phyloP scores from a whole-genome alignment of 73 alveolate species.

The Paramecium tetraurelia region DNA sequence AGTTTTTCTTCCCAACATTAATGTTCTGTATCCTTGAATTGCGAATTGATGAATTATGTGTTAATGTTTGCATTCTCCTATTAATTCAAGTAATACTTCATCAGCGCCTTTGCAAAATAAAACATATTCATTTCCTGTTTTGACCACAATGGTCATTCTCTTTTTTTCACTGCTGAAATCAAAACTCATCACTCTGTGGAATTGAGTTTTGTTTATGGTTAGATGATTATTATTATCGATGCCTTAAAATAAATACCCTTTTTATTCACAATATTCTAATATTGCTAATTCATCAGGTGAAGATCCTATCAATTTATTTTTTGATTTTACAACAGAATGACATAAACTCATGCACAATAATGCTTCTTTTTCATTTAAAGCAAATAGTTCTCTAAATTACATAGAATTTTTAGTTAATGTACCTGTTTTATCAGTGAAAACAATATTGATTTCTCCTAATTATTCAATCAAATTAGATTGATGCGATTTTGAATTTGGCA shows the following conservation, averaged over 20 bases:
- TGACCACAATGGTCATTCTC: constrained; percentile 75
- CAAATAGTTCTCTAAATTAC: constrained; percentile 66
- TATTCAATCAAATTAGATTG: constrained; percentile 91
- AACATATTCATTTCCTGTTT: constrained; percentile 68
- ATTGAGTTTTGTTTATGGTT: constrained; percentile 58
- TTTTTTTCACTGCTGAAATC: constrained; percentile 76
- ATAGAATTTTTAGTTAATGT: constrained; percentile 90
- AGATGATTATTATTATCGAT: constrained; percentile 66
- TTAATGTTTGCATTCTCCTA: constrained; percentile 35
- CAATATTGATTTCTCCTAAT: constrained; percentile 86
- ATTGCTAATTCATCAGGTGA: constrained; percentile 82
- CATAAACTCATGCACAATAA: constrained; percentile 60
- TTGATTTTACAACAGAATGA: constrained; percentile 67
- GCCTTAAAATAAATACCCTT: constrained; percentile 72
- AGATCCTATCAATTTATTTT: constrained; percentile 66
- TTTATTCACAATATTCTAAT: constrained; percentile 68
- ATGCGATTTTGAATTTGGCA: constrained; percentile 72
- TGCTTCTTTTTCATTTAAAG: constrained; percentile 58
- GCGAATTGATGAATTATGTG: constrained; percentile 11
- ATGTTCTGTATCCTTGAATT: constrained; percentile 67
- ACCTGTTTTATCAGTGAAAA: constrained; percentile 97
- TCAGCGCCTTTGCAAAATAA: constrained; percentile 95
- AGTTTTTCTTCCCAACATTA: constrained; percentile 63
- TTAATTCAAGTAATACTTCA: constrained; percentile 67
- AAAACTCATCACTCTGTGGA: background rate